Percentiles rank a stretch among this genome's conserved stretches.
These are phyloP conservation scores for Sporothrix variecibatus DNA, from an alignment of 2,329 filamentous ascomycete genomes.

Conservation along the genomic window DNA sequence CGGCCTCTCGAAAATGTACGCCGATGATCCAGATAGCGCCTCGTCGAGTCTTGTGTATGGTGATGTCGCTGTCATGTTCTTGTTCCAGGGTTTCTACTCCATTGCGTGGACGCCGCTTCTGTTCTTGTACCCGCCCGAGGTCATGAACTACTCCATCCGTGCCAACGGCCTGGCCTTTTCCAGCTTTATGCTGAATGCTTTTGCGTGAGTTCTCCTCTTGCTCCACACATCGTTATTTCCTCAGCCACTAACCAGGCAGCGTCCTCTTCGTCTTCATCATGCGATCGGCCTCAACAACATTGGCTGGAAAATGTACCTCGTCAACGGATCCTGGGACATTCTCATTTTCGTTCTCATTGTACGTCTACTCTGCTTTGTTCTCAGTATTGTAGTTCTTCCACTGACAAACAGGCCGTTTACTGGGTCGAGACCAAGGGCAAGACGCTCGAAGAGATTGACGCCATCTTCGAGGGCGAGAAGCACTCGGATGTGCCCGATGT, in stretches of 20 bases:
- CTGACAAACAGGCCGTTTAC: constrained; percentile 34
- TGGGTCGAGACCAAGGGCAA: constrained; percentile 45
- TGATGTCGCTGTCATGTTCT: constrained; percentile 51
- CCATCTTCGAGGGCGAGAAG: constrained; percentile 40
- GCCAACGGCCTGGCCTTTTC: constrained; percentile 49
- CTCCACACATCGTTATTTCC: neutral
- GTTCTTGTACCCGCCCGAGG: constrained; percentile 51
- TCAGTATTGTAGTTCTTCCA: no score
- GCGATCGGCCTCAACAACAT: constrained; percentile 46
- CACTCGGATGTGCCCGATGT: constrained; percentile 37
- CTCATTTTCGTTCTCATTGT: constrained; percentile 44
- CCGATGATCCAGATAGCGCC: constrained; percentile 35
- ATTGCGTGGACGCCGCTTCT: constrained; percentile 54
- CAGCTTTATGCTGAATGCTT: constrained; percentile 35
- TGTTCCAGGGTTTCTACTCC: constrained; percentile 54
- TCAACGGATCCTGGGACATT: constrained; percentile 49
- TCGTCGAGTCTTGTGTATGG: constrained; percentile 41
- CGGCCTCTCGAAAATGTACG: constrained; percentile 48
- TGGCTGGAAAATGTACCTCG: constrained; percentile 51
- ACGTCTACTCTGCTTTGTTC: constrained; percentile 25
- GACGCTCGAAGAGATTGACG: constrained; percentile 44
- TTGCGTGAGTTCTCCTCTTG: constrained; percentile 35
- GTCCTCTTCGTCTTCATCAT: constrained; percentile 37
- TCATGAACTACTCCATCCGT: constrained; percentile 52
- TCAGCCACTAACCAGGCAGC: constrained; percentile 5